Conservation (phyloP, 257 asterid species). For the Fraxinus quadrangulata region DNA sequence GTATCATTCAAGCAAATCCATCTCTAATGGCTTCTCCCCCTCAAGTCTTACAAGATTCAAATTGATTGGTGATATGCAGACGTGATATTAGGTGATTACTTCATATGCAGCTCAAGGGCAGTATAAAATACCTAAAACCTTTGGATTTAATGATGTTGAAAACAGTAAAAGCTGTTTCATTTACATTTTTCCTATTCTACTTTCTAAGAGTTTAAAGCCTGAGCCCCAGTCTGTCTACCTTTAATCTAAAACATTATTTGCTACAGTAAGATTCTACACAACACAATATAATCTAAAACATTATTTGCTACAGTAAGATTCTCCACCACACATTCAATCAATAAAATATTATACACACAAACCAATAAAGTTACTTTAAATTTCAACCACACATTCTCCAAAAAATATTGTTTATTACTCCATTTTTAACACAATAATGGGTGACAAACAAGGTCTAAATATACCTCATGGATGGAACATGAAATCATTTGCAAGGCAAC, state of each 20-base stretch:
- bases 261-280: too few species aligned
- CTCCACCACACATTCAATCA: too few species aligned
- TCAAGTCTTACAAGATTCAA: not conserved
- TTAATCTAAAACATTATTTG: too few species aligned
- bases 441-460: too few species aligned
- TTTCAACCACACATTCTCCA: too few species aligned
- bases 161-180: not conserved
- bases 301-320: too few species aligned
- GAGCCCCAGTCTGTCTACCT: too few species aligned
- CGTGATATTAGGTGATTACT: not conserved
- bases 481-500: not conserved
- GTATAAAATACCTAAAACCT: not conserved
- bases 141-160: not conserved
- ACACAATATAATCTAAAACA: too few species aligned
- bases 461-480: not conserved
- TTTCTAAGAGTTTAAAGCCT: not conserved
- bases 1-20: not conserved
- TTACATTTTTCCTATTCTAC: not conserved
- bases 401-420: too few species aligned
- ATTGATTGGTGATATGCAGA: not conserved
- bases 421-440: too few species aligned
- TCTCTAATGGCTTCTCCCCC: not conserved
- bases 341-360: too few species aligned
- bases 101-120: conserved; percentile 1
- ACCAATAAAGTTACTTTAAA: too few species aligned